Conservation (phyloP, 192 early-diverging fungal species). For the Spinellus fusiger region DNA sequence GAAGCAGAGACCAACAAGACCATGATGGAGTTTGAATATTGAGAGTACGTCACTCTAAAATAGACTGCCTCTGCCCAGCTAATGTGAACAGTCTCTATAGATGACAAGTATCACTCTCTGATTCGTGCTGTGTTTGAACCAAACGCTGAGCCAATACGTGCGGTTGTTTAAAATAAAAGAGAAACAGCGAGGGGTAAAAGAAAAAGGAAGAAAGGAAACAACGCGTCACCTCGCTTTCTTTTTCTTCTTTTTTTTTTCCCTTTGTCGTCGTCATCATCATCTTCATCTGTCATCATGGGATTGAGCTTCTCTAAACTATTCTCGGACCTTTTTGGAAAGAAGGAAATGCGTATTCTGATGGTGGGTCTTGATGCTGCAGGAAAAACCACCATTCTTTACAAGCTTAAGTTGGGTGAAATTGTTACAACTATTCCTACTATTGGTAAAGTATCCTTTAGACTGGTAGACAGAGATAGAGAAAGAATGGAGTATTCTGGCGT, state of each 20-base stretch:
- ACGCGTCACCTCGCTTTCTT: background rate
- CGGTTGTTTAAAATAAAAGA: background rate
- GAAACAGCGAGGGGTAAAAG: background rate
- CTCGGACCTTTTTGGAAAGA: conserved; percentile 73
- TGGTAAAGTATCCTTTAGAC: conserved; percentile 46
- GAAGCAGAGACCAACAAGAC: background rate
- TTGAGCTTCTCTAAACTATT: conserved; percentile 77
- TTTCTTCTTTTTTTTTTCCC: background rate
- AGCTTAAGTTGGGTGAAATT: conserved; percentile 97
- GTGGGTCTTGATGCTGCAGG: conserved; percentile 92
- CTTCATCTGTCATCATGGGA: conserved; percentile 65
- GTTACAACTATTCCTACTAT: conserved; percentile 99
- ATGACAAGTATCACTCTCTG: too few species aligned
- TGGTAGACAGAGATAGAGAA: too few species aligned
- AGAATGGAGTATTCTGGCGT: background rate
- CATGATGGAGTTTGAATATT: background rate
- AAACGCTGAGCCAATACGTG: too few species aligned
- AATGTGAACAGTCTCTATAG: background rate
- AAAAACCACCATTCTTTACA: conserved; percentile 99
- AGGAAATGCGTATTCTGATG: conserved; percentile 96
- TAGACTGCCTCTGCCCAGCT: background rate
- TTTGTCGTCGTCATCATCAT: background rate
- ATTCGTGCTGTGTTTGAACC: background rate
- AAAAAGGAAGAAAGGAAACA: background rate
- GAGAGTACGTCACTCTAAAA: background rate